Evolutionary conservation across 2,329 filamentous ascomycete species (phyloP).

Genomic region (Pseudocercospora fijiensis): DNA sequence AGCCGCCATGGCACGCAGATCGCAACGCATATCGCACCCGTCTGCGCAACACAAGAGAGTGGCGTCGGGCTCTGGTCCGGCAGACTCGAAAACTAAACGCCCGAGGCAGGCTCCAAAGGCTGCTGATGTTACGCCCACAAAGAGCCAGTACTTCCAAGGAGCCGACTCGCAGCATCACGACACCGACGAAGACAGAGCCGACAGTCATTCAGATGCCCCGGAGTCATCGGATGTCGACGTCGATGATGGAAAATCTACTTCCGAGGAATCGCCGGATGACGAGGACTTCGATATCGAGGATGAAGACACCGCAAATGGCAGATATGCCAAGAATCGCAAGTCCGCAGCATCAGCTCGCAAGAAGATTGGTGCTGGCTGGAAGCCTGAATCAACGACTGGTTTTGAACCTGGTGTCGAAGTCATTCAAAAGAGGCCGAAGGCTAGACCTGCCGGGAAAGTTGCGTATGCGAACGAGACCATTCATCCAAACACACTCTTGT

Average conservation of each 20-base stretch:
- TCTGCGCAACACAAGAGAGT: constrained; percentile 31
- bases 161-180: constrained; percentile 19
- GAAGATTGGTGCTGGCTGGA: constrained; percentile 52
- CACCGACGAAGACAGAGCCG: constrained; percentile 36
- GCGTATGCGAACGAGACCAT: constrained; percentile 59
- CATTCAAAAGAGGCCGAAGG: constrained; percentile 63
- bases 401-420: constrained; percentile 60
- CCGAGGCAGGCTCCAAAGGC: constrained; percentile 19
- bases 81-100: constrained; percentile 23
- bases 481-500: constrained; percentile 64
- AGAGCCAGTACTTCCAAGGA: constrained; percentile 52
- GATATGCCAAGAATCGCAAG: constrained; percentile 25
- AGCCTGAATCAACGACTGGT: constrained; percentile 55
- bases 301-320: constrained; percentile 37
- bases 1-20: constrained; percentile 32
- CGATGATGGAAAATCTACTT: constrained; percentile 35
- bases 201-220: constrained; percentile 21
- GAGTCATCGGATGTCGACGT: constrained; percentile 36
- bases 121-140: constrained; percentile 43
- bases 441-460: constrained; percentile 59
- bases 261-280: constrained; percentile 41
- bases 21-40: constrained; percentile 27
- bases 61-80: constrained; percentile 23
- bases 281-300: constrained; percentile 38
- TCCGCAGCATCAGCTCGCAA: background rate